Base-by-base conservation (phyloP, 768 basidiomycete genomes). In the Crassisporium funariophilum region DNA sequence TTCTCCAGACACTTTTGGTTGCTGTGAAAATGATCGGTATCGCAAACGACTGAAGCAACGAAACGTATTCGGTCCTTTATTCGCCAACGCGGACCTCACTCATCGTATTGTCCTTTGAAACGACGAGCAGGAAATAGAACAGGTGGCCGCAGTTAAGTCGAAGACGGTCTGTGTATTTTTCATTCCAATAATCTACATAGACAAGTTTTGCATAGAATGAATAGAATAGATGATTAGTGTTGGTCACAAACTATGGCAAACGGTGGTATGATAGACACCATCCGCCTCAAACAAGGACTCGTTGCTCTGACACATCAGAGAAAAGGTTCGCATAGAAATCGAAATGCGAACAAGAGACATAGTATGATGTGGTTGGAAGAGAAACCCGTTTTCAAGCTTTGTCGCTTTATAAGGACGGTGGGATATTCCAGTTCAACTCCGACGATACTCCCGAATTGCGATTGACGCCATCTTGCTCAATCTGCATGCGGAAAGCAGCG, bases 251-350 rank as follows among this genome's bases (percentile, higher is more conserved):
- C 77, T 86, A 88, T 88, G 81, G 82, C 82, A 77, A 72, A 73
- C 68, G 68, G 69, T 74, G 78, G 78, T 61, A 39, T 76, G 36
- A 21, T 49, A 44, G 56, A 72, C 79, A 73, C 77, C 68, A 73
- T 73, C 70, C 67, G 67, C 86, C 83, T 88, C 86, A 88, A 88
- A 88, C 86, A 67, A 79, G 78, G 82, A 84, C 73, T 40, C 47
- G 46, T 61, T 21, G 21, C 43, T 67, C 55, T 66, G 57, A 67
- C 69, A 67, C 59, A 48, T 41, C 49, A 47, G 37, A 42, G 29
- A 46, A 41, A 27, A 40, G 13, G 24, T 50, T 37, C 52, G 48
- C 53, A 39, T 23, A 47, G 39, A 45, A 19, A 41, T 39, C 31
- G 47, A 42, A 44, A 19, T 44, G 34, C 44, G 43, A 48, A 41